phyloP scores from a whole-genome alignment of 2,329 filamentous ascomycete species.

The Ophiostoma populinum region DNA sequence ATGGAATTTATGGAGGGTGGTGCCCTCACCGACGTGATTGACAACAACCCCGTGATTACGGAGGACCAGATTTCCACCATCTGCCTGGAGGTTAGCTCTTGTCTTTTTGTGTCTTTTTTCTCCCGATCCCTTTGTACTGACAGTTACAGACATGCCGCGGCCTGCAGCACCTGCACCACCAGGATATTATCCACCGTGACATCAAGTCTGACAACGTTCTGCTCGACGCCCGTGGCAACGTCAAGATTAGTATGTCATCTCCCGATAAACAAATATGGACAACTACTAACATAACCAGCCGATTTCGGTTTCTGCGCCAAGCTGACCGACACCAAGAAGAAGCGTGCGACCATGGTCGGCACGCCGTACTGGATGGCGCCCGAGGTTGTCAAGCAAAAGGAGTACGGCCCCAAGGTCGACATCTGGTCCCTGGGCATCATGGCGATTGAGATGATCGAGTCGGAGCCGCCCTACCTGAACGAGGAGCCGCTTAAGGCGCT shows the following conservation, averaged over 20 bases:
- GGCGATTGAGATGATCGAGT: conserved; percentile 99
- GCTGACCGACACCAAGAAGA: conserved; percentile 88
- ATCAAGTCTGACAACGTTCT: conserved; percentile 99
- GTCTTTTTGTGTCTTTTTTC: neutral
- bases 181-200: conserved; percentile 96
- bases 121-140: neutral
- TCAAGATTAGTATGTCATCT: conserved; percentile 74
- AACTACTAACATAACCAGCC: conserved; percentile 31
- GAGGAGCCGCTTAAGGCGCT: conserved; percentile 95
- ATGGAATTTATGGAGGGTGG: conserved; percentile 99
- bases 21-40: conserved; percentile 93
- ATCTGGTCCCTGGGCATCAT: conserved; percentile 99
- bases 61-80: conserved; percentile 98
- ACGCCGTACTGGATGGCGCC: conserved; percentile 99
- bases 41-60: conserved; percentile 85
- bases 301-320: conserved; percentile 99
- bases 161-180: conserved; percentile 80
- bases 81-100: conserved; percentile 73
- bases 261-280: neutral
- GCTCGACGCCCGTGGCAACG: conserved; percentile 80
- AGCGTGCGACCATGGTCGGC: conserved; percentile 97
- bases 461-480: conserved; percentile 92
- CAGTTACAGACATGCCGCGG: conserved; percentile 71
- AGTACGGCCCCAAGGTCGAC: conserved; percentile 95
- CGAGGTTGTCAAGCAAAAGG: conserved; percentile 97